A percentile compares a stretch with the other conserved stretches of the same genome.
phyloP scores from a whole-genome alignment of 140 eudicot species.

The Cichorium intybus region DNA sequence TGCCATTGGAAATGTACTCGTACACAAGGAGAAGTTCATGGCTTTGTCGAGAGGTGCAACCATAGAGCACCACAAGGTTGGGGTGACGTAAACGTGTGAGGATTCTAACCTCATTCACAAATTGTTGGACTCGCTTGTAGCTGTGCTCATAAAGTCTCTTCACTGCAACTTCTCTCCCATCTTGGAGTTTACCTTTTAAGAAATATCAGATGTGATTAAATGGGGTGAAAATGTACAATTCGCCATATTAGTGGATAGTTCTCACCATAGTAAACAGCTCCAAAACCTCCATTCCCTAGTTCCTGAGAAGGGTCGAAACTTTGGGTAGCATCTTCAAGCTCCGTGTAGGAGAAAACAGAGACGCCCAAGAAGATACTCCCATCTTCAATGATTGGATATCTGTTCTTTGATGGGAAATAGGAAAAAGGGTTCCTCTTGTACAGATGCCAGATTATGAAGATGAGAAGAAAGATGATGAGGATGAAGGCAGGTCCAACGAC shows the following conservation, averaged over 20 bases:
- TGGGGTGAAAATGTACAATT: no score
- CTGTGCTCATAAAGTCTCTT: slow-evolving; percentile 54
- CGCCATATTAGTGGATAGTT: no score
- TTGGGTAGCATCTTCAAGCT: slow-evolving; percentile 51
- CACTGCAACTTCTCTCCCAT: slow-evolving; percentile 63
- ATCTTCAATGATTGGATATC: slow-evolving; percentile 33
- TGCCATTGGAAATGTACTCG: not conserved
- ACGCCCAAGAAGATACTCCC: slow-evolving; percentile 38
- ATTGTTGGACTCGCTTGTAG: slow-evolving; percentile 43
- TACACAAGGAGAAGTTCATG: slow-evolving; percentile 31
- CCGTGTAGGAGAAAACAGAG: slow-evolving; percentile 49
- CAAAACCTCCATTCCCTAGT: slow-evolving; percentile 69
- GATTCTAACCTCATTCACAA: slow-evolving; percentile 50
- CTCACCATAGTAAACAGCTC: slow-evolving; percentile 55
- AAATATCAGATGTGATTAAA: no score
- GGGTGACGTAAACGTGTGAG: slow-evolving; percentile 53
- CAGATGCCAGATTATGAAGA: slow-evolving; percentile 17
- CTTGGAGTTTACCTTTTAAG: slow-evolving; percentile 47
- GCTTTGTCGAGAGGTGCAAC: slow-evolving; percentile 41
- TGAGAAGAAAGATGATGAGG: not conserved
- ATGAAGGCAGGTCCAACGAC: slow-evolving; percentile 21
- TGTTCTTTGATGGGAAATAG: slow-evolving; percentile 22
- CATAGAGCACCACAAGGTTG: slow-evolving; percentile 29
- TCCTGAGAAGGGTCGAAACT: slow-evolving; percentile 43
- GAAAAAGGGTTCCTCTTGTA: slow-evolving; percentile 1